A percentile compares a stretch with the other conserved stretches of the same genome.
Conservation (phyloP, 116 monocot genomes). For the Cymodocea nodosa region DNA sequence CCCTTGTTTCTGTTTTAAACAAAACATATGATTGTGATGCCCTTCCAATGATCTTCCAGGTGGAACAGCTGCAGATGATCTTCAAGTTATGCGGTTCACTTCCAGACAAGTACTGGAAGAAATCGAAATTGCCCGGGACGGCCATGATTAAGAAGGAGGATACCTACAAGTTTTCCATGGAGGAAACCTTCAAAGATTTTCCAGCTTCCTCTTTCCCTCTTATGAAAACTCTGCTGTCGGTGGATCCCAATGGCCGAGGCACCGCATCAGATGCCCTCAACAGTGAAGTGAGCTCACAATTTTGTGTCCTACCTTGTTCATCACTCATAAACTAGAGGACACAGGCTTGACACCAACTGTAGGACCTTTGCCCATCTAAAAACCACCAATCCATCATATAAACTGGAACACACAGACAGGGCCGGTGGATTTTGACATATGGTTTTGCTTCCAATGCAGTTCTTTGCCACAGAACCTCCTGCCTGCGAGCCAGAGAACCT, state of each 20-base stretch:
- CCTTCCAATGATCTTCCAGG: constrained; percentile 21
- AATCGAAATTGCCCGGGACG: constrained; percentile 51
- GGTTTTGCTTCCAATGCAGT: constrained; percentile 25
- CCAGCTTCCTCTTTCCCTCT: constrained; percentile 46
- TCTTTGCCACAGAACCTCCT: constrained; percentile 54
- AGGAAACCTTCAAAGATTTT: constrained; percentile 63
- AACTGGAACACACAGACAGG: too few species aligned
- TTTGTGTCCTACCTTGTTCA: background rate
- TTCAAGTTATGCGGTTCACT: constrained; percentile 93
- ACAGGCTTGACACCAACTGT: too few species aligned
- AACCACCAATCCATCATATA: too few species aligned
- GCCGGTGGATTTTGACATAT: background rate
- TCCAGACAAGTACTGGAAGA: constrained; percentile 66
- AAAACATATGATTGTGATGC: background rate
- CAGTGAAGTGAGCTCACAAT: constrained; percentile 36
- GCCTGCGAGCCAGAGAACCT: constrained; percentile 72
- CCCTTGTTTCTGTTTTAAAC: background rate
- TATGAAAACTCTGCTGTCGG: constrained; percentile 54
- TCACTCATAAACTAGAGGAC: background rate
- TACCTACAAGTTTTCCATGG: constrained; percentile 36
- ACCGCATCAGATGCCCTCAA: constrained; percentile 57
- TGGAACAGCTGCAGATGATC: constrained; percentile 87
- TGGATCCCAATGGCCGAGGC: constrained; percentile 58
- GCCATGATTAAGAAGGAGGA: constrained; percentile 57
- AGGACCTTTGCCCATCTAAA: too few species aligned